Evolutionary conservation across 2,329 filamentous ascomycete genomes (phyloP), one percentile per base, ranked within the genome.

Genomic region (Neoarthrinium moseri): DNA sequence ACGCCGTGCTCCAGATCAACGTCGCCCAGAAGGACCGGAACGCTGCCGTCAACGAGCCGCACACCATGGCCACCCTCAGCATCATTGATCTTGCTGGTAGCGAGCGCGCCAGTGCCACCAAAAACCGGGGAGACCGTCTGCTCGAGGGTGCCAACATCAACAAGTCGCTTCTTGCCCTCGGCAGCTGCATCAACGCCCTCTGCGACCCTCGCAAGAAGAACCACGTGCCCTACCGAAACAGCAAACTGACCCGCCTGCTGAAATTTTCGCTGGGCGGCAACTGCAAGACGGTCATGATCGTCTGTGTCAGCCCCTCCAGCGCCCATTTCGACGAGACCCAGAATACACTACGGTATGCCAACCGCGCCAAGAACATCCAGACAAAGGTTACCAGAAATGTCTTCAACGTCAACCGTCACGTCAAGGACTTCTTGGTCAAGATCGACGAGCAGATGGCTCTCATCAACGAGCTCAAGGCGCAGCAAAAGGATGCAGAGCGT

Each of bases 281-380:
- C 67, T 99, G 94, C 77, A 95, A 91, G 70, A 99, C 94, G 0
- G 94, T 99, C 64, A 99, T 99, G 94, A 97, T 99, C 65, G 94
- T 99, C 21, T 99, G 94, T 60, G 89, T 99, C 44, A 96, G 91
- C 56, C 94, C 94, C 2, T 96, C 91, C 1, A 97, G 94, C 60
- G 87, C 89, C 5, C 94, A 99, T 68, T 99, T 94, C 58, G 94
- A 99, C 66, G 94, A 99, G 70, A 96, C 92, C 0, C 94, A 99
- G 60, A 99, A 99, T 67, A 99, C 94, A 0, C 77, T 99, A 15
- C 88, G 95, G 58, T 99, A 99, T 61, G 94, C 94, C 40, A 97
- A 99, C 67, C 81, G 94, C 56, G 94, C 94, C 48, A 99, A 99
- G 80, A 99, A 99, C 61, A 99, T 99, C 63, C 95, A 97, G 72